Evolutionary conservation across 305 asterid genomes (phyloP), one percentile per base, ranked within the genome.

Genomic region (Withania somnifera): DNA sequence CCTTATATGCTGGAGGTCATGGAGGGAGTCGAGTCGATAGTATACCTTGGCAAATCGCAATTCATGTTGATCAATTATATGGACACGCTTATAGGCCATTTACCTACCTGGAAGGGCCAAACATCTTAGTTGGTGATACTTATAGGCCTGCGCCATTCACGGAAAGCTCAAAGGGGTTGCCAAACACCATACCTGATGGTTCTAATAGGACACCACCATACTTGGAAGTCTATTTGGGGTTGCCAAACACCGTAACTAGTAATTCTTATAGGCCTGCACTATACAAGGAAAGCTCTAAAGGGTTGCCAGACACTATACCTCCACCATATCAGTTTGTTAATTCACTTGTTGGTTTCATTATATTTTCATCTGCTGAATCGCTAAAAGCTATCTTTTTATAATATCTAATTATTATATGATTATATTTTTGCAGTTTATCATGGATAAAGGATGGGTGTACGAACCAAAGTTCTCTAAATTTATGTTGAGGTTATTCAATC

Each of bases 141-240:
- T n/a, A n/a, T 67, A 67, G 77, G 30, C 52, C 77, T 67, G 51
- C 22, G 6, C 76, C 76, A 36, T 88, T 92, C 42, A 45, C 88
- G 63, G 93, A 91, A 75, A 87, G 87, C 28, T 15, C 73, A 82
- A 82, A 89, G 0, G 94, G 95, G 76, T 57, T 10, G 83, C 88
- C 75, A 32, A 66, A 34, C 75, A 34, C 9, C 28, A n/a, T 66
- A 34, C 28, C 75, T n/a, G 75, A 15, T 34, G 28, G 34, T 66
- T 17, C 76, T 66, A 34, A 34, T 34, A 66, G 51, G 51, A 50
- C 76, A n/a, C 3, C 28, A n/a, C 76, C 76, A 66, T 9, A n/a
- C 5, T 13, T 66, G 15, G 51, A 66, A 66, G 28, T 28, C 28
- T 66, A 45, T 8, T 7, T 7, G 73, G 22, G 8, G 45, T 63